Evolutionary conservation across 768 basidiomycete genomes (phyloP), one percentile per base, ranked within the genome.

Genomic region (Trametes villosa): DNA sequence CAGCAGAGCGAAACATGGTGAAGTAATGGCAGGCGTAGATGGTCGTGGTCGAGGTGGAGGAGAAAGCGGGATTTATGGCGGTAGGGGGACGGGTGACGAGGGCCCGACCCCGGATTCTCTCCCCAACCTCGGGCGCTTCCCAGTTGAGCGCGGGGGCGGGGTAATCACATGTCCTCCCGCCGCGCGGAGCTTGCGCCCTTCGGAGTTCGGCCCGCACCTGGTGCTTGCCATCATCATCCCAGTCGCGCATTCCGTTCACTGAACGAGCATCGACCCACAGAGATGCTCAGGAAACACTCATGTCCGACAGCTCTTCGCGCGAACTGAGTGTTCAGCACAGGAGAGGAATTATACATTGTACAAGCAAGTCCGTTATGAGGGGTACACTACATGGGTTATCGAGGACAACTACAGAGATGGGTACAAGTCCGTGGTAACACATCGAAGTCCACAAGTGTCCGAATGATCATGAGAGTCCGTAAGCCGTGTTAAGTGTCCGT

Each of bases 81-180:
- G 44, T 17, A 17, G 46, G 29, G 17, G 15, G 42, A 12, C 17
- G 33, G n/a, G n/a, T 20, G 24, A 26, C 13, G 36, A 36, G 27
- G 13, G 5, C 4, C 36, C 30, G 56, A 57, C 56, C 56, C 56
- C 56, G 47, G 46, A 48, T 36, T 18, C 45, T 20, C n/a, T 36
- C 45, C 22, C 45, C 45, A 7, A n/a, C 29, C 2, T 5, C n/a
- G 15, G 24, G 38, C 56, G 47, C 48, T 41, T 49, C 38, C 47
- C 36, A n/a, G 11, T 7, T 33, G n/a, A n/a, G n/a, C 29, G 55
- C 4, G n/a, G 41, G 26, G 34, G 54, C 50, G 60, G 60, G 60
- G 54, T 57, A 62, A 62, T 62, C 60, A 62, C 60, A 62, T 62
- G 59, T 18, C n/a, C 34, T 20, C 33, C 2, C n/a, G 22, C 53